phyloP scores from a whole-genome alignment of 2,329 filamentous ascomycete genomes.

The Fusarium pseudonygamai region DNA sequence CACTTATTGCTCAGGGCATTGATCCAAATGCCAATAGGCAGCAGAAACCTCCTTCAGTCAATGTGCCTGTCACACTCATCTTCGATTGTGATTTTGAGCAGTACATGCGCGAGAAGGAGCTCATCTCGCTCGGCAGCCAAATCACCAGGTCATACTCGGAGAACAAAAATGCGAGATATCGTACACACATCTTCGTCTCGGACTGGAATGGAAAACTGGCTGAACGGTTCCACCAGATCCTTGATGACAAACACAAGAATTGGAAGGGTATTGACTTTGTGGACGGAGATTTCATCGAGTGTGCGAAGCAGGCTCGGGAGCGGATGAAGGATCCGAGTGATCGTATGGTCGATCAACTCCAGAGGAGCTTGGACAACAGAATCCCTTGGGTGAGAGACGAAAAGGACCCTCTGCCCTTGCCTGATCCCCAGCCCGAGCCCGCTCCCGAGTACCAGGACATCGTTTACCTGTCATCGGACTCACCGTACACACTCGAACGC shows the following conservation, averaged over 20 bases:
- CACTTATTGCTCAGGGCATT: slow-evolving; percentile 58
- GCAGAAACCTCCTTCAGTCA: slow-evolving; percentile 53
- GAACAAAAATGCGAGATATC: slow-evolving; percentile 75
- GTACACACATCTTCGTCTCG: slow-evolving; percentile 78
- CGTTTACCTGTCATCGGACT: slow-evolving; percentile 92
- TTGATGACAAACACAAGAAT: slow-evolving; percentile 74
- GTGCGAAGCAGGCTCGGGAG: slow-evolving; percentile 70
- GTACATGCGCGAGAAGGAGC: slow-evolving; percentile 87
- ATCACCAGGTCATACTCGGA: slow-evolving; percentile 90
- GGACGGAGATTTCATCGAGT: slow-evolving; percentile 77
- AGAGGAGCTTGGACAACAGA: slow-evolving; percentile 46
- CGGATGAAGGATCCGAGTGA: slow-evolving; percentile 71
- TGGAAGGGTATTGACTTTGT: slow-evolving; percentile 85
- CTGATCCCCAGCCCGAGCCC: slow-evolving; percentile 47
- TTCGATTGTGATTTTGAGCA: slow-evolving; percentile 93
- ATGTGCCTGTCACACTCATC: slow-evolving; percentile 81
- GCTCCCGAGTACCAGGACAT: slow-evolving; percentile 58
- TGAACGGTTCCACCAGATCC: slow-evolving; percentile 79
- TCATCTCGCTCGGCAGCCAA: slow-evolving; percentile 83
- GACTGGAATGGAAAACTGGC: slow-evolving; percentile 81
- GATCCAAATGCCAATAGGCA: slow-evolving; percentile 50
- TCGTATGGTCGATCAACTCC: slow-evolving; percentile 67
- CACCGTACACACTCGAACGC: slow-evolving; percentile 81
- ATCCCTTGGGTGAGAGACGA: slow-evolving; percentile 48
- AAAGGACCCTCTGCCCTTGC: slow-evolving; percentile 47